Evolutionary conservation across 202 grass and related monocot species (phyloP).

Genomic region (Cymbopogon flexuosus): DNA sequence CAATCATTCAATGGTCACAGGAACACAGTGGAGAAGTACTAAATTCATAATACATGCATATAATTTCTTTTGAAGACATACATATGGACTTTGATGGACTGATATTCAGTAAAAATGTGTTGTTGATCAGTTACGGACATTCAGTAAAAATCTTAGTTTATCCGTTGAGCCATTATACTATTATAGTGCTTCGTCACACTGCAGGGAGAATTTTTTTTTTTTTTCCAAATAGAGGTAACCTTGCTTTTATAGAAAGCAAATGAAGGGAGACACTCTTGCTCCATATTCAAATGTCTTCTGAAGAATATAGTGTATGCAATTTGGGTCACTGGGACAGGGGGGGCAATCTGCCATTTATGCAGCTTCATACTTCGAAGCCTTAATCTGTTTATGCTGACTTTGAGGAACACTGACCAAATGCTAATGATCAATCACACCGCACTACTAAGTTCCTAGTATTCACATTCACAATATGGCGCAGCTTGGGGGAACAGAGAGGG

Average conservation of each 20-base stretch:
- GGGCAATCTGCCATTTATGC: neutral
- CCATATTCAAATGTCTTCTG: slow-evolving; percentile 1
- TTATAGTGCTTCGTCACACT: neutral
- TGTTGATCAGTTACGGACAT: neutral
- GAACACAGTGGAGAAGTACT: neutral
- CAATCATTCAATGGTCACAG: neutral
- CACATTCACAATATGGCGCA: neutral
- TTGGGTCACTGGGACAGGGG: neutral
- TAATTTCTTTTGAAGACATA: neutral
- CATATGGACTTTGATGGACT: neutral
- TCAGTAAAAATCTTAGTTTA: neutral
- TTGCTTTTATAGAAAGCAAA: too few species aligned
- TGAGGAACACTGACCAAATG: neutral
- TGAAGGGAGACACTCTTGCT: neutral
- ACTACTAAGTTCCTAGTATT: neutral
- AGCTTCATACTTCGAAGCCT: neutral
- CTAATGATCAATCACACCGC: neutral
- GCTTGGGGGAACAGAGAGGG: neutral
- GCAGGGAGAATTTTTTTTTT: neutral
- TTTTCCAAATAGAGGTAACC: neutral
- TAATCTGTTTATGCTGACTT: neutral
- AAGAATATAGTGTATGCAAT: neutral
- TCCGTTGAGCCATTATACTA: neutral
- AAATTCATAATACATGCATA: neutral
- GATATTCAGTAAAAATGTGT: neutral